Evolutionary conservation across 495 filamentous ascomycete species (phyloP).

Genomic region (Trichocladium antarcticum): DNA sequence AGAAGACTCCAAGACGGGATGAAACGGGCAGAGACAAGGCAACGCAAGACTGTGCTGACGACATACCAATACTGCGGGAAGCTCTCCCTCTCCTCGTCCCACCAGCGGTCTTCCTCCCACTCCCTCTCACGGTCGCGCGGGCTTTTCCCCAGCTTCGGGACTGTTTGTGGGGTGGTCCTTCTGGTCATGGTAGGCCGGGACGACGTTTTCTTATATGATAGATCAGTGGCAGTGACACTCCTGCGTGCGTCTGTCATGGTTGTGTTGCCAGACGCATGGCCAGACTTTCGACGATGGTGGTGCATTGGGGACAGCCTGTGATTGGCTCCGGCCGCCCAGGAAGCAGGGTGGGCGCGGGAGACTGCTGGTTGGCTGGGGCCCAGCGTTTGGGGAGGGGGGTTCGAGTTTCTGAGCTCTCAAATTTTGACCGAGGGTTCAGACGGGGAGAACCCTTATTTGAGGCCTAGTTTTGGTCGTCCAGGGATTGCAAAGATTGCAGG

Average conservation of each 20-base stretch:
- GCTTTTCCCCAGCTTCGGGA: slow-evolving; percentile 35
- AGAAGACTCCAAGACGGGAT: slow-evolving; percentile 5
- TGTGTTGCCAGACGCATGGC: slow-evolving; percentile 37
- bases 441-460: slow-evolving; percentile 1
- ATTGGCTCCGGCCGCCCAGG: slow-evolving; percentile 16
- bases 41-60: slow-evolving; percentile 3
- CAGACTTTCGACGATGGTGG: slow-evolving; percentile 40
- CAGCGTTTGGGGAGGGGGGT: slow-evolving; percentile 4
- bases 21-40: slow-evolving; percentile 10
- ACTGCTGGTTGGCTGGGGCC: slow-evolving; percentile 15
- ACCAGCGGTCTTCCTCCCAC: slow-evolving; percentile 37
- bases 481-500: not conserved
- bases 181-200: slow-evolving; percentile 31
- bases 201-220: slow-evolving; percentile 22
- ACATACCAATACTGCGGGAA: slow-evolving; percentile 44
- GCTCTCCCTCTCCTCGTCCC: slow-evolving; percentile 40
- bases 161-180: slow-evolving; percentile 30
- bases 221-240: slow-evolving; percentile 25
- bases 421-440: not conserved
- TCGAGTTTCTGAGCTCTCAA: not conserved
- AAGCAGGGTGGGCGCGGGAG: slow-evolving; percentile 4
- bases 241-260: slow-evolving; percentile 42
- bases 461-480: not conserved
- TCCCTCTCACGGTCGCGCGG: slow-evolving; percentile 36
- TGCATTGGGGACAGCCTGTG: slow-evolving; percentile 31